Base-by-base conservation (phyloP, 2,329 filamentous ascomycete species). In the Cercospora berteroae region DNA sequence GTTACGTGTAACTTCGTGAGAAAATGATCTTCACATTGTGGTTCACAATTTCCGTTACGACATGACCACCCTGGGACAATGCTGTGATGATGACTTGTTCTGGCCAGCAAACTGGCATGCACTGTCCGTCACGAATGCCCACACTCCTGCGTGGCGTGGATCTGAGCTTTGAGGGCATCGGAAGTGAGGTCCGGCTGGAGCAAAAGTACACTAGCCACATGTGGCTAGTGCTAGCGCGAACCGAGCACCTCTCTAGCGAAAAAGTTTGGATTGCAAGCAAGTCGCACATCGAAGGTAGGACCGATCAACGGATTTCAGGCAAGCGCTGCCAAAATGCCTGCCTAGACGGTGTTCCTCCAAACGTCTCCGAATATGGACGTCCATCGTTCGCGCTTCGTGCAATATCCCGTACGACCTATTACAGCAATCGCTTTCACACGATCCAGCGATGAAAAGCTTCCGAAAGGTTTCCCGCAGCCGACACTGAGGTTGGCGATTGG, bases 391-490 rank as follows among this genome's bases (percentile, higher is more conserved):
- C 92, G 95, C 77, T 99, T 99, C 82, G 91, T 99, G 74, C 91
- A 92, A 48, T 98, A 92, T 81, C 93, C 93, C 71, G 90, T 93
- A 7, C 93, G 93, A 68, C 90, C 93, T 66, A 97, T 99, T 81
- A 98, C 97, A 81, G 90, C 93, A 70, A 87, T 98, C 77, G 93
- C 94, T 72, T 98, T 99, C 80, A 97, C 95, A 5, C 92, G 97
- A 78, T 84, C 90, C 20, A 83, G 79, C 71, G 83, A 84, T 74
- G 78, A 72, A 73, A 69, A 73, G 50, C 70, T 69, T 60, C 69
- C 68, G 20, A 36, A 67, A 18, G 69, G 69, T 55, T 85, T 80
- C 74, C 84, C 85, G 9, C 70, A 75, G 23, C 86, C 84, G 69
- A 88, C 85, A 62, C 85, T 93, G 64, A 88, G 93, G 73, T 87